phyloP scores from a whole-genome alignment of 2,329 filamentous ascomycete genomes.

The Lasiodiplodia citricola region DNA sequence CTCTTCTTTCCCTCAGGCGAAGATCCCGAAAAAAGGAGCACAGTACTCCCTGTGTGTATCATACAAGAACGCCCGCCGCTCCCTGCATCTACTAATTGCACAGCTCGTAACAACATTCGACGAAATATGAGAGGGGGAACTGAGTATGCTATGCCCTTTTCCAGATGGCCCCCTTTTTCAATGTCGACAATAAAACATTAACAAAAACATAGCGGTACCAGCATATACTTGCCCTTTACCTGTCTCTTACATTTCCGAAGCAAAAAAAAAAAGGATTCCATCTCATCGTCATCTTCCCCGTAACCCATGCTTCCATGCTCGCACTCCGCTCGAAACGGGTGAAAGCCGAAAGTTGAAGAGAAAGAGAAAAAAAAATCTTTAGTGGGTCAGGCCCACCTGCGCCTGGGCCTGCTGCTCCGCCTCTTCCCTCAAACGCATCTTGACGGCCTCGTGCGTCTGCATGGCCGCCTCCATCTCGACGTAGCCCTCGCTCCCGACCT shows the following conservation, averaged over 20 bases:
- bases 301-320: too few relatives aligned
- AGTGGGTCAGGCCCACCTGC: conserved; percentile 10
- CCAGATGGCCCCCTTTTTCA: not conserved
- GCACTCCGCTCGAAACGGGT: not conserved
- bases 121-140: not conserved
- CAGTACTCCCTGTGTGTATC: not conserved
- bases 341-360: not conserved
- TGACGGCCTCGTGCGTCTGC: conserved; percentile 13
- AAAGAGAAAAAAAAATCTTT: not conserved
- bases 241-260: not conserved
- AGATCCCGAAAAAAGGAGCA: too few relatives aligned
- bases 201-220: not conserved
- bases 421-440: conserved; percentile 13
- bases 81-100: not conserved
- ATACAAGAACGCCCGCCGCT: not conserved
- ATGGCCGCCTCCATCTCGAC: conserved; percentile 14
- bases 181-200: not conserved
- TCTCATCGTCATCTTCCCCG: too few relatives aligned
- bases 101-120: not conserved
- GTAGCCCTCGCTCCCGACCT: not conserved
- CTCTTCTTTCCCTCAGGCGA: too few relatives aligned
- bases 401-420: conserved; percentile 20
- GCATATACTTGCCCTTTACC: not conserved
- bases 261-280: not conserved
- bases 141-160: not conserved